Percentiles rank a stretch among this genome's conserved stretches.
Conservation (phyloP, 805 yeast genomes). For the Monosporozyma aerobia region DNA sequence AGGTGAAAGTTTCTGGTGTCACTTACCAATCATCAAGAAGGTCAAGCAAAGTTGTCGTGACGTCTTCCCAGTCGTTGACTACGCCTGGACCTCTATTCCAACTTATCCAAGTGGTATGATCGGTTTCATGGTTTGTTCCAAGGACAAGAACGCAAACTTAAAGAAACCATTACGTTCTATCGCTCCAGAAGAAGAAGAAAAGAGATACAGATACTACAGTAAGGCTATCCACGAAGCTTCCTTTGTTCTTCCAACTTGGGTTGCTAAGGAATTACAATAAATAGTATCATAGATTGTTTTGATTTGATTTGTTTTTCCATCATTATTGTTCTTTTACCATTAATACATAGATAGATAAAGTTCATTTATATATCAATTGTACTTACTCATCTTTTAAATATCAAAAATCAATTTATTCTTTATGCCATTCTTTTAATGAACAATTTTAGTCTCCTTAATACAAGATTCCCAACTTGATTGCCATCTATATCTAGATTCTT, state of each 20-base stretch:
- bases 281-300: background rate
- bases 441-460: constrained; percentile 18
- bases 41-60: constrained; percentile 72
- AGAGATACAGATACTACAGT: constrained; percentile 74
- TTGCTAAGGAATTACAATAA: constrained; percentile 40
- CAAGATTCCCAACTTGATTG: constrained; percentile 55
- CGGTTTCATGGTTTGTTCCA: constrained; percentile 95
- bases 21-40: constrained; percentile 71
- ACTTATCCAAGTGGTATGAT: constrained; percentile 96
- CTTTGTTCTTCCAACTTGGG: constrained; percentile 89
- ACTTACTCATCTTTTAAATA: background rate
- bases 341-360: background rate
- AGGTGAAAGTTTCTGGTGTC: constrained; percentile 93
- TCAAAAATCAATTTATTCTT: background rate
- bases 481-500: constrained; percentile 70
- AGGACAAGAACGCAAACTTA: constrained; percentile 57
- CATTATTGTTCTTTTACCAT: background rate
- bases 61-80: constrained; percentile 86
- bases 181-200: constrained; percentile 50
- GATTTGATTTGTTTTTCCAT: background rate
- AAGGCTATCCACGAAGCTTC: constrained; percentile 78
- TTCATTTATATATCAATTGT: background rate
- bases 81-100: constrained; percentile 88
- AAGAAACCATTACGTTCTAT: constrained; percentile 59
- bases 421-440: constrained; percentile 5